Base-by-base conservation (phyloP, 2,329 filamentous ascomycete species). In the Colletotrichum eremochloae region DNA sequence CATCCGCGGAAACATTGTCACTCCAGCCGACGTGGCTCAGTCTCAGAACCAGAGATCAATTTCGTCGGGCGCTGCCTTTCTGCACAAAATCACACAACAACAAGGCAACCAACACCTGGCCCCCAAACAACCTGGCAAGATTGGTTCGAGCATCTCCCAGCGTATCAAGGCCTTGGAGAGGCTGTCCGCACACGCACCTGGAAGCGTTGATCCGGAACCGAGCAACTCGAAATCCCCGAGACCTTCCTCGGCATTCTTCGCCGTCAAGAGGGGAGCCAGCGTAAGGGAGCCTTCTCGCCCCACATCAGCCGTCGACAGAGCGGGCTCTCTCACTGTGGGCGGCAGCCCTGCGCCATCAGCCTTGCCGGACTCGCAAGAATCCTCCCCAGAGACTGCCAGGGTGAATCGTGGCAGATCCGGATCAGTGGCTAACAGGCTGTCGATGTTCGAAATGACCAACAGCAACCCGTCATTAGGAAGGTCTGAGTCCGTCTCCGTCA, bases 121-220 rank as follows among this genome's bases (percentile, higher is more conserved):
- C 58, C 85, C 89, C 4, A 94, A 93, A 80, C 97, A 95, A 80
- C 70, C 70, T 44, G 87, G 92, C 75, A 96, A 94, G 77, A 89
- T 98, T 33, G 95, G 94, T 9, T 95, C 93, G 11, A 95, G 94
- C 76, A 98, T 99, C 73, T 97, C 96, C 3, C 94, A 96, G 80
- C 92, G 96, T 53, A 98, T 98, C 80, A 97, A 97, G 81, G 95
- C 95, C 8, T 86, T 99, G 65, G 94, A 97, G 79, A 95, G 94
- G 81, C 87, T 96, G 75, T 87, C 91, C 71, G 82, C 86, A 79
- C 78, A 80, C 78, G 74, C 81, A 56, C 76, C 79, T 12, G 74
- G 79, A 68, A 74, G 76, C 12, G 77, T 73, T 5, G 81, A 82
- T 3, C 44, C 75, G 5, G 76, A 75, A 6, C 42, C 69, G 15